Base-by-base conservation (phyloP, 805 yeast genomes). In the Candida tallmaniae region DNA sequence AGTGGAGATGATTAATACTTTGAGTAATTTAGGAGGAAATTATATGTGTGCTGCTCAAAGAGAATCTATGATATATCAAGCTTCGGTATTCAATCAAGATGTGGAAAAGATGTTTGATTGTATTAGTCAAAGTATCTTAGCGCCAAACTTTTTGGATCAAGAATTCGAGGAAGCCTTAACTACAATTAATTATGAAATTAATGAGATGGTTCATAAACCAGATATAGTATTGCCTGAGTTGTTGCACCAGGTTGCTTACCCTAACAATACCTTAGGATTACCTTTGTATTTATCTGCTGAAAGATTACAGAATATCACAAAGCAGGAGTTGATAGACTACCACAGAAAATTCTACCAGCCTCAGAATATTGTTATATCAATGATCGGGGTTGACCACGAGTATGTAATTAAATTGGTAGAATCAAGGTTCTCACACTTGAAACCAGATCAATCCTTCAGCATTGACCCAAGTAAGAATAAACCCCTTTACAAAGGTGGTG, bases 41-140 rank as follows among this genome's bases (percentile, higher is more conserved):
- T 88, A 83, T 60, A 89, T 86, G 78, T 84, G 95, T 52, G 82
- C 95, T 1, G 83, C 96, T 0, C 84, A 94, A 6, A 73, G 98
- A 51, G 98, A 93, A 58, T 75, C 94, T 4, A 72, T 90, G 66
- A 76, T 90, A 63, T 93, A 93, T 58, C 97, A 93, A 60, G 94
- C 97, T 1, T 81, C 95, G 3, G 95, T 88, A 1, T 90, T 93
- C 71, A 89, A 89, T 54, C 70, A 72, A 29, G 96, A 89, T 51
- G 79, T 83, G 7, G 90, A 77, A 25, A 66, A 70, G 44, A 87
- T 93, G 95, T 76, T 84, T 44, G 73, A 73, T 29, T 66, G 86
- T 29, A 65, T 93, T 47, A 64, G 85, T 17, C 89, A 88, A 45
- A 86, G 97, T 0, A 81, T 90, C 3, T 64, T 81, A 9, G 66